These are phyloP conservation scores for Quercus alba DNA, from an alignment of 306 rosid species.

Conservation along the genomic window DNA sequence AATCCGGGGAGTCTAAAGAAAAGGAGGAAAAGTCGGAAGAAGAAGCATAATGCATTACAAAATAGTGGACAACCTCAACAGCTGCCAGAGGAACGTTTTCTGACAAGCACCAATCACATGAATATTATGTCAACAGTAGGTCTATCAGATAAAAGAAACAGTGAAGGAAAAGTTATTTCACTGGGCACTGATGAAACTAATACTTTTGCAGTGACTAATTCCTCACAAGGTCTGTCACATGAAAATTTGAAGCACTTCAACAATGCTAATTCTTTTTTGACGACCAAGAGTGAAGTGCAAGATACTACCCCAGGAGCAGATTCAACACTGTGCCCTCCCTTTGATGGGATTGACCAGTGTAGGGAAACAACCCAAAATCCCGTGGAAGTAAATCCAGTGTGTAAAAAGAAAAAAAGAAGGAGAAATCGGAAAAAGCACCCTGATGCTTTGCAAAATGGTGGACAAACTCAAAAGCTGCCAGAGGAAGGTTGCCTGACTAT, in stretches of 20 bases:
- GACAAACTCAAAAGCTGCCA: slow-evolving; percentile 15
- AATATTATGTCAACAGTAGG: slow-evolving; percentile 13
- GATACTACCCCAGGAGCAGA: not conserved
- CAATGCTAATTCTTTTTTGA: slow-evolving; percentile 6
- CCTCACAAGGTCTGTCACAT: not conserved
- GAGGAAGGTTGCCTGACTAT: slow-evolving; percentile 14
- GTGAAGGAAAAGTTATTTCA: slow-evolving; percentile 2
- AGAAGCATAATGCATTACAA: slow-evolving; percentile 19
- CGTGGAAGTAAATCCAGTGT: not conserved
- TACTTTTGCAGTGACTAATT: not conserved
- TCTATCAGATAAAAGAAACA: slow-evolving; percentile 9
- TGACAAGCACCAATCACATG: slow-evolving; percentile 9
- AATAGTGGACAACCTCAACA: not conserved
- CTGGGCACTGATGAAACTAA: slow-evolving; percentile 5
- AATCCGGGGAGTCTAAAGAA: slow-evolving; percentile 15
- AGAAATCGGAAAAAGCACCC: slow-evolving; percentile 25
- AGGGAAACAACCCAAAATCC: slow-evolving; percentile 10
- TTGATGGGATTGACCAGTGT: slow-evolving; percentile 12
- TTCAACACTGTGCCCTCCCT: slow-evolving; percentile 12
- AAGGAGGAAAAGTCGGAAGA: slow-evolving; percentile 14
- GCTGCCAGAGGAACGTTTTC: slow-evolving; percentile 20
- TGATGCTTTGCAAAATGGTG: slow-evolving; percentile 1
- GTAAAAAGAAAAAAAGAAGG: slow-evolving; percentile 18
- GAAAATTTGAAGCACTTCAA: slow-evolving; percentile 3
- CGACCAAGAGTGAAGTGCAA: slow-evolving; percentile 26